Evolutionary conservation across 257 asterid genomes (phyloP), one percentile per base, ranked within the genome.

Genomic region (Thymus quinquecostatus): DNA sequence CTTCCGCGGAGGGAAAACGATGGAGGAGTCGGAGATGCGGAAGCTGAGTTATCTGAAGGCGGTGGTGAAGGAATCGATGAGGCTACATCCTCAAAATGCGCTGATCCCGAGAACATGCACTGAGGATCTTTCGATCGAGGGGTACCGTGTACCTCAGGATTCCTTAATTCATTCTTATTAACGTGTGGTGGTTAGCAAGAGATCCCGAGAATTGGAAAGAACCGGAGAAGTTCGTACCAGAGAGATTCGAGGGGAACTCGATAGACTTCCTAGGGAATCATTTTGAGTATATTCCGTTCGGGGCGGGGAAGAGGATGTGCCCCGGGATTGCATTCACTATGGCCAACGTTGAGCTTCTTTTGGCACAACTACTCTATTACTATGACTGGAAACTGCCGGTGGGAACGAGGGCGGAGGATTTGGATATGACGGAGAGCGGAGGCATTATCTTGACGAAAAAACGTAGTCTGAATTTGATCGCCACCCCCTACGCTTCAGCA

Each of bases 291-390:
- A 14, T 79, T 12, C 84, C 82, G 7, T 82, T 82, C 9, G 78
- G 84, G 14, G 78, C 77, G 2, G 84, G 82, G 5, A 79, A 65
- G 30, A 74, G 84, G 43, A 50, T 41, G 2, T 82, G 86, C 57
- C 86, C 82, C 0, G 81, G 83, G 2, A 45, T 71, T 11, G 49
- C 4, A 1, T 82, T 78, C 11, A 83, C 70, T 3, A 6, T 73
- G 65, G 74, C 72, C 0, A 79, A 51, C 1, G 11, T 77, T 5
- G 75, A 74, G 75, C 55, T 71, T 11, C 72, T 79, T 10, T 27
- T 77, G 62, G 77, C 79, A 14, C 75, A 69, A 2, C 65, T 83
- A 28, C 73, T 78, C 0, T 69, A 75, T 33, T 69, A 78, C 47
- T 82, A 79, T 1, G 74, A 82, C 29, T 79, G 86, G 86, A 53